Conservation (phyloP, 495 filamentous ascomycete genomes). For the Xylaria grammica region DNA sequence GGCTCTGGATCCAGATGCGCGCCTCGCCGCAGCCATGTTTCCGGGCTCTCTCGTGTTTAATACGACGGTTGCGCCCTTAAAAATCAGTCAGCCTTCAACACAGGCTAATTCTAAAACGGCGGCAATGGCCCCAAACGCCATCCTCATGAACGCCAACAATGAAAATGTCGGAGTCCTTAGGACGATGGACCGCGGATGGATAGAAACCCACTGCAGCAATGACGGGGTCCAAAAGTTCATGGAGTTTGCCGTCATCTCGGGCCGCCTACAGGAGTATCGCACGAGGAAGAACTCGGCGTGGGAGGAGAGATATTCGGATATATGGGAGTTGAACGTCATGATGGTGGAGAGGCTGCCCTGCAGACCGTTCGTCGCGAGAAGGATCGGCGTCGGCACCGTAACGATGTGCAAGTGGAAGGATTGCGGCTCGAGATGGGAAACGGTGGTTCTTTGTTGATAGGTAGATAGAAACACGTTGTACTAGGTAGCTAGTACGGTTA, state of each 20-base stretch:
- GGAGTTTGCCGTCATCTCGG: slow-evolving; percentile 15
- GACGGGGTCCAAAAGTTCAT: slow-evolving; percentile 9
- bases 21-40: slow-evolving; percentile 11
- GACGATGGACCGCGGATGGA: slow-evolving; percentile 8
- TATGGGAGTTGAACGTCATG: slow-evolving; percentile 23
- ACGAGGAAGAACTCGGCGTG: not conserved
- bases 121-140: not conserved
- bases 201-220: slow-evolving; percentile 14
- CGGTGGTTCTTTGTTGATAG: slow-evolving; percentile 19
- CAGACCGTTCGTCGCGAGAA: slow-evolving; percentile 20
- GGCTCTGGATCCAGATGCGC: not conserved
- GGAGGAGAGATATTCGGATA: not conserved
- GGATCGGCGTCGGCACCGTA: slow-evolving; percentile 17
- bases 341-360: slow-evolving; percentile 21
- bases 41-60: slow-evolving; percentile 20
- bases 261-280: slow-evolving; percentile 5
- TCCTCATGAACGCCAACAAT: not conserved
- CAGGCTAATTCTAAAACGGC: not conserved
- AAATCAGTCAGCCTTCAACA: slow-evolving; percentile 4
- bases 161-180: slow-evolving; percentile 9
- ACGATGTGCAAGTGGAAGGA: slow-evolving; percentile 22
- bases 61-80: slow-evolving; percentile 12
- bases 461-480: no score
- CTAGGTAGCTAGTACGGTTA: no score
- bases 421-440: slow-evolving; percentile 21